phyloP scores from a whole-genome alignment of 139 green algal genomes.

The Chlamydomonas sp. region DNA sequence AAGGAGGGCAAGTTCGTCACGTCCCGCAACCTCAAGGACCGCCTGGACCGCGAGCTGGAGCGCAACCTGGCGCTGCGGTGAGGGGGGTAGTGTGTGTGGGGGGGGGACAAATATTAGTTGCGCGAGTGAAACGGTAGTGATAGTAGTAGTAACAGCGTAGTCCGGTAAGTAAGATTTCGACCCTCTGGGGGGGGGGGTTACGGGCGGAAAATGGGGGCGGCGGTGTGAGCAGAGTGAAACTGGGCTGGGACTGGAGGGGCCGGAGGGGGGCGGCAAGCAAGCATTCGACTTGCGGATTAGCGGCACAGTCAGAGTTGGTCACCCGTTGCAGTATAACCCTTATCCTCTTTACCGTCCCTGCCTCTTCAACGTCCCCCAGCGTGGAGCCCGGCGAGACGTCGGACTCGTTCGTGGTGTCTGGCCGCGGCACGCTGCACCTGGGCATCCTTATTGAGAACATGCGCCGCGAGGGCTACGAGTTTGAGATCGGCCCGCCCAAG shows the following conservation, averaged over 20 bases:
- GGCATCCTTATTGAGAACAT: constrained; percentile 99
- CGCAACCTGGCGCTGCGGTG: constrained; percentile 93
- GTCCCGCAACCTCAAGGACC: constrained; percentile 87
- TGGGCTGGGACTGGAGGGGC: too few relatives aligned
- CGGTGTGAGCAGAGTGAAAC: too few relatives aligned
- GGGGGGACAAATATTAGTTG: not conserved
- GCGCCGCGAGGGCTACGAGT: constrained; percentile 91
- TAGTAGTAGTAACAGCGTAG: too few relatives aligned
- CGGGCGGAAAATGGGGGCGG: too few relatives aligned
- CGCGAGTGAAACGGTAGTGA: too few relatives aligned
- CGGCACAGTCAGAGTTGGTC: not conserved
- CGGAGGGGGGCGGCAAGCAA: too few relatives aligned
- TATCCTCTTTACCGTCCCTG: not conserved
- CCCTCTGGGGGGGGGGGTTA: too few relatives aligned
- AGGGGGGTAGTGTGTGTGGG: not conserved
- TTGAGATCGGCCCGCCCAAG: constrained; percentile 92
- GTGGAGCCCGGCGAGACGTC: constrained; percentile 93
- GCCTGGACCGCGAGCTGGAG: constrained; percentile 91
- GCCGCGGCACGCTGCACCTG: constrained; percentile 88
- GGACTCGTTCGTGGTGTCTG: constrained; percentile 95
- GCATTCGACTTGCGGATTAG: too few relatives aligned
- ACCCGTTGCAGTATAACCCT: not conserved
- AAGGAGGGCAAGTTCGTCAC: constrained; percentile 97
- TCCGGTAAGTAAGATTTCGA: too few relatives aligned
- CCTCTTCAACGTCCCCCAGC: not conserved